Percentiles rank a stretch among this genome's conserved stretches.
These are phyloP conservation scores for Eucalyptus curtisii DNA, from an alignment of 345 rosid species.

Conservation along the genomic window DNA sequence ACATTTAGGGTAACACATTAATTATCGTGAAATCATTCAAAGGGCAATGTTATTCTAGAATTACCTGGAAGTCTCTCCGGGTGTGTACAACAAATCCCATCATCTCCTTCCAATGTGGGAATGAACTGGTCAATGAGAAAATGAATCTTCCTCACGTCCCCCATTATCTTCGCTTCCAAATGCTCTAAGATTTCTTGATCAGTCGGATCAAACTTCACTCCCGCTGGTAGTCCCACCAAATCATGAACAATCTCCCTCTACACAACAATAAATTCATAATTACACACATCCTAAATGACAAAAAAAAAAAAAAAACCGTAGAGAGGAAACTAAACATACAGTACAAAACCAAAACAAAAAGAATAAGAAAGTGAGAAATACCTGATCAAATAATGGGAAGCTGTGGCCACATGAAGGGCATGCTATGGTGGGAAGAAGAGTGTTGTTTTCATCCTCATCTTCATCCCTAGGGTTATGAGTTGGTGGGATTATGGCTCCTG, in stretches of 20 bases:
- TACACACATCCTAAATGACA: background rate
- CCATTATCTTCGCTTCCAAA: conserved; percentile 61
- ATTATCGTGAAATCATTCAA: background rate
- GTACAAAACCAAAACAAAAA: background rate
- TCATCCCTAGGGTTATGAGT: background rate
- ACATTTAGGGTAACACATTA: background rate
- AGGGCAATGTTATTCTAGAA: background rate
- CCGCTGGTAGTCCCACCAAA: conserved; percentile 85
- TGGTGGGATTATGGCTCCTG: background rate
- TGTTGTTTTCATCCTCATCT: background rate
- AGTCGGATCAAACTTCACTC: conserved; percentile 89
- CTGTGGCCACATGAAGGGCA: conserved; percentile 81
- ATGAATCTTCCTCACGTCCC: conserved; percentile 49
- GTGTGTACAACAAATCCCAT: conserved; percentile 92
- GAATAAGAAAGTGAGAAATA: background rate
- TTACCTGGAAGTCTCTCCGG: conserved; percentile 91
- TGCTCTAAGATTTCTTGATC: conserved; percentile 85
- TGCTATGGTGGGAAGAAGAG: background rate
- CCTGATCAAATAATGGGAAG: conserved; percentile 55
- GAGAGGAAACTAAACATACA: background rate
- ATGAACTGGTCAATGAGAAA: conserved; percentile 85
- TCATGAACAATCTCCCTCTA: conserved; percentile 29
- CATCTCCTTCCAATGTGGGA: conserved; percentile 72
- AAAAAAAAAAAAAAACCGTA: background rate
- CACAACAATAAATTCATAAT: background rate